Conservation (phyloP, 73 alveolate species). For the Tetrahymena borealis region DNA sequence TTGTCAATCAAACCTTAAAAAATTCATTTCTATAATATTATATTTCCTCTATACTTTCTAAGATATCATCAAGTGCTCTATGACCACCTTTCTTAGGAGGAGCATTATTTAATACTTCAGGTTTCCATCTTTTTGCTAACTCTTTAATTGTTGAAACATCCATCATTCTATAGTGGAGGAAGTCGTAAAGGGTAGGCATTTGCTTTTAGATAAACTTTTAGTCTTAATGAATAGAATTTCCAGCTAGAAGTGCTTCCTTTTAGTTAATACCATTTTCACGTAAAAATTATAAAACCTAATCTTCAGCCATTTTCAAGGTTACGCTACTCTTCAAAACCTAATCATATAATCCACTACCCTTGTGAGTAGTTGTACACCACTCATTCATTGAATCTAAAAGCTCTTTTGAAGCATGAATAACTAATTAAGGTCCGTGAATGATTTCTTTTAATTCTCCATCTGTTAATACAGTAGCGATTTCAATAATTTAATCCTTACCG, state of each 20-base stretch:
- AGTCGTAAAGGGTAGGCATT: conserved; percentile 54
- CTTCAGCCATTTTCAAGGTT: conserved; percentile 59
- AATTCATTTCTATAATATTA: conserved; percentile 43
- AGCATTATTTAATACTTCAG: neutral
- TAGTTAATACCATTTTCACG: conserved; percentile 20
- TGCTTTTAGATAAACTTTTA: conserved; percentile 48
- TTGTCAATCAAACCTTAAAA: neutral
- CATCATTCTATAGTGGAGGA: conserved; percentile 55
- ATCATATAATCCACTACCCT: conserved; percentile 54
- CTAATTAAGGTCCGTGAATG: conserved; percentile 58
- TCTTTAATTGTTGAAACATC: conserved; percentile 63
- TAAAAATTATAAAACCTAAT: conserved; percentile 43
- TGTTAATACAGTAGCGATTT: conserved; percentile 66
- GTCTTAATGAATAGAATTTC: conserved; percentile 60
- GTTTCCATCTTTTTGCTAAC: conserved; percentile 44
- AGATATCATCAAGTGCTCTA: conserved; percentile 69
- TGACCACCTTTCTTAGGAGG: conserved; percentile 56
- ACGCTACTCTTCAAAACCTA: conserved; percentile 28
- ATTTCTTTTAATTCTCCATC: conserved; percentile 45
- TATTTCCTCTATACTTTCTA: conserved; percentile 65
- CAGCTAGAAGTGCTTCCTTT: conserved; percentile 53
- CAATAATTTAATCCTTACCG: conserved; percentile 43
- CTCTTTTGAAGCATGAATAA: conserved; percentile 50
- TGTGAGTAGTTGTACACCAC: conserved; percentile 69
- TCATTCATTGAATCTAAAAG: conserved; percentile 55